Evolutionary conservation across 495 filamentous ascomycete species (phyloP).

Genomic region (Chaetomium cochliodes): DNA sequence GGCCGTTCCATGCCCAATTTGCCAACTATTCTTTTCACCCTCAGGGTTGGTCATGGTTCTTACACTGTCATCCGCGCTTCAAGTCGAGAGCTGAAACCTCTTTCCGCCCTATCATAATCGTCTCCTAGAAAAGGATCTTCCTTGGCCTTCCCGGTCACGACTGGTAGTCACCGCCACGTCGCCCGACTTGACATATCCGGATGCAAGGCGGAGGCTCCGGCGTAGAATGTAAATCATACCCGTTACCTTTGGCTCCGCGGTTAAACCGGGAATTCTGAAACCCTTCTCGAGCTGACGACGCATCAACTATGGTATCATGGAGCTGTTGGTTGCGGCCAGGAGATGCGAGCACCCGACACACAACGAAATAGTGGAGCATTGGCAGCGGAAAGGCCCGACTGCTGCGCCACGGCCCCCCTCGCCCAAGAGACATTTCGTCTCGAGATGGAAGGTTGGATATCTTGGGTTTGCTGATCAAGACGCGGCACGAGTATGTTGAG

Average conservation of each 20-base stretch:
- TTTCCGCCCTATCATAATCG: constrained; percentile 1
- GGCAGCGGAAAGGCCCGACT: constrained; percentile 14
- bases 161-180: constrained; percentile 1
- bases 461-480: not conserved
- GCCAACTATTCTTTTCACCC: constrained; percentile 3
- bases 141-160: not conserved
- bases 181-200: not conserved
- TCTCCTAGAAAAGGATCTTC: not conserved
- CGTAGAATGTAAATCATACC: not conserved
- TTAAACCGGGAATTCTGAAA: not conserved
- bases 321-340: not conserved
- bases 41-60: not conserved
- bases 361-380: not conserved
- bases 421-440: constrained; percentile 3
- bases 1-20: not conserved
- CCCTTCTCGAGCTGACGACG: not conserved
- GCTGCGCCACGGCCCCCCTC: not conserved
- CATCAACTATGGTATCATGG: no score
- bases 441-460: not conserved
- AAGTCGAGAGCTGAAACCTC: constrained; percentile 9
- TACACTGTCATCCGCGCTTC: not conserved
- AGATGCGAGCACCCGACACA: not conserved
- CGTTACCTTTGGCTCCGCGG: not conserved
- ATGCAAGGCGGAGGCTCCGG: not conserved
- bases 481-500: not conserved